Evolutionary conservation across 1,139 yeast genomes (phyloP).

Genomic region (Yamadazyma diddensiae): DNA sequence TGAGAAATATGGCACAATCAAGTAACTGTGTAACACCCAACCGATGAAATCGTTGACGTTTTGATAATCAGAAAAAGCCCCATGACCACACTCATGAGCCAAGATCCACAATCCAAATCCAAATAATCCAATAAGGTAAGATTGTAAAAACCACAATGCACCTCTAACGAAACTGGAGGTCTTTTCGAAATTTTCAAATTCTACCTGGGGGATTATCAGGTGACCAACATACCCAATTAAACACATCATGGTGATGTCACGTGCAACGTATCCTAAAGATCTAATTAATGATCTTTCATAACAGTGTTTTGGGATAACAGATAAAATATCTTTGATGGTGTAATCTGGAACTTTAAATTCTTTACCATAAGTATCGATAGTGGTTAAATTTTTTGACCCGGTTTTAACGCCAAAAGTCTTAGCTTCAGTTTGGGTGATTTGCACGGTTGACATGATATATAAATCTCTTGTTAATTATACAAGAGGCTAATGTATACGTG

Average conservation of each 20-base stretch:
- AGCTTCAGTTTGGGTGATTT: conserved; percentile 4
- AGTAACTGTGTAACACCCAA: conserved; percentile 76
- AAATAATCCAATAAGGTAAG: conserved; percentile 50
- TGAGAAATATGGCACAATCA: conserved; percentile 80
- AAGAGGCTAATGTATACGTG: not conserved
- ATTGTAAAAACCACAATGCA: conserved; percentile 37
- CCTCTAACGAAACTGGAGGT: conserved; percentile 27
- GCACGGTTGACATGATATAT: conserved; percentile 8
- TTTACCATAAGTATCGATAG: conserved; percentile 60
- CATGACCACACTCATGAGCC: conserved; percentile 92
- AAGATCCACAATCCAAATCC: conserved; percentile 78
- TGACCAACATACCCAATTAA: conserved; percentile 48
- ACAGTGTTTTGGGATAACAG: conserved; percentile 73
- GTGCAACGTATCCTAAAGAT: conserved; percentile 60
- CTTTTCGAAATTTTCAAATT: conserved; percentile 20
- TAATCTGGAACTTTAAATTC: conserved; percentile 70
- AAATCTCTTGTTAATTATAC: not conserved
- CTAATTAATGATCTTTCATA: conserved; percentile 59
- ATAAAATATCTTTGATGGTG: conserved; percentile 68
- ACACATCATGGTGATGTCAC: conserved; percentile 56
- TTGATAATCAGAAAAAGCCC: conserved; percentile 73
- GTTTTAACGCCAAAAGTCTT: conserved; percentile 8
- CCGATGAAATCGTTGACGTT: conserved; percentile 73
- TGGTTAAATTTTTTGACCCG: conserved; percentile 28
- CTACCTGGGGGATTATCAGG: conserved; percentile 44